These are phyloP conservation scores for Lecanosticta acicola DNA, from an alignment of 2,329 filamentous ascomycete genomes.

Conservation along the genomic window DNA sequence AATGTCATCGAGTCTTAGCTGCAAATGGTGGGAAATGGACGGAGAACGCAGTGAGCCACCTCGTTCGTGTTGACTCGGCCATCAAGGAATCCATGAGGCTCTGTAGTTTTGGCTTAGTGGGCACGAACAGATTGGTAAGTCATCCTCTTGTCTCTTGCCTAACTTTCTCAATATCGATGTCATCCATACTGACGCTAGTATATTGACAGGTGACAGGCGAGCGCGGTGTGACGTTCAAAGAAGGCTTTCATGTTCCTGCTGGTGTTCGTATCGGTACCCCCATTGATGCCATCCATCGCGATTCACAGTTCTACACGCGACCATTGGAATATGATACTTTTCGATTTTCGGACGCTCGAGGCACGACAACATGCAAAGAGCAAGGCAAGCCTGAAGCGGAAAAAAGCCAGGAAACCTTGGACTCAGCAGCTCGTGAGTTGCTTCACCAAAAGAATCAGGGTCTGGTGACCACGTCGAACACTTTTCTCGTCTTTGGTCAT, in stretches of 20 bases:
- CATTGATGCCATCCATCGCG: conserved; percentile 22
- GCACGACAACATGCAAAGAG: conserved; percentile 2
- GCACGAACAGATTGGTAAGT: conserved; percentile 20
- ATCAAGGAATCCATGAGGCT: conserved; percentile 28
- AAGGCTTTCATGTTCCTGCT: conserved; percentile 19
- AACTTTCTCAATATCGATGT: too few relatives aligned
- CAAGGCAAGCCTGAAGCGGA: background rate
- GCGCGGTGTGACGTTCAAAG: conserved; percentile 22
- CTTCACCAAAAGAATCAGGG: conserved; percentile 15
- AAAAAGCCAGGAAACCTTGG: conserved; percentile 9
- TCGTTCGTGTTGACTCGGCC: conserved; percentile 22
- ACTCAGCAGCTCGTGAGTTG: too few relatives aligned
- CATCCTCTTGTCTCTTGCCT: conserved; percentile 9
- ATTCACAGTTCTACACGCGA: conserved; percentile 22
- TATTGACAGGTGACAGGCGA: conserved; percentile 22
- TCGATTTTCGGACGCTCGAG: conserved; percentile 21
- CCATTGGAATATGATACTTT: conserved; percentile 26
- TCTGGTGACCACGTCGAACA: conserved; percentile 18
- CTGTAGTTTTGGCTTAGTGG: conserved; percentile 13
- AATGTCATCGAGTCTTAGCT: conserved; percentile 16
- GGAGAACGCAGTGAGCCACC: conserved; percentile 19
- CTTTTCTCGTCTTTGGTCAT: conserved; percentile 24
- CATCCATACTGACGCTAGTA: too few relatives aligned
- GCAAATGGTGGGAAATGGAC: conserved; percentile 17
- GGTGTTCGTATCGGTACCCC: conserved; percentile 23